Base-by-base conservation (phyloP, 441 rosid species). In the Populus hybrid region DNA sequence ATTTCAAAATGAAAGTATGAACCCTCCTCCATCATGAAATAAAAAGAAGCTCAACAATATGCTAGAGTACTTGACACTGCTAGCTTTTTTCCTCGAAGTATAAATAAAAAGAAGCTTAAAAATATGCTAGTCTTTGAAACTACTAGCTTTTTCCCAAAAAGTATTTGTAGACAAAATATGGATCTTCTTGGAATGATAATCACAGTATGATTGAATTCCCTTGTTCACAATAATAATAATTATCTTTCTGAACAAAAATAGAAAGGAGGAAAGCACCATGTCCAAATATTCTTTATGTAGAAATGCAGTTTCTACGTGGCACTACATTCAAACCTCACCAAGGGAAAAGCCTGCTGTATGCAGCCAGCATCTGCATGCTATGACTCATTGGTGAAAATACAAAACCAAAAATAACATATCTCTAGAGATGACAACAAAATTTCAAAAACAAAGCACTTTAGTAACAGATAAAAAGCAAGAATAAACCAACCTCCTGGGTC, bases 401-500 rank as follows among this genome's bases (percentile, higher is more conserved):
- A 46, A 46, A 32, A 73, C 35, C 36, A 76, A 61, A 57, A 9
- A 10, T 54, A 38, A 54, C 42, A 54, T 21, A 38, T 73, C 24
- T 26, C 6, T n/a, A 40, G 8, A 57, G 67, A 69, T 18, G 35
- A 38, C 46, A 77, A 34, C 61, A 73, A 77, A 46, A 35, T 72
- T 54, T 64, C 34, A 28, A 69, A 57, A 73, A 80, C 34, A 77
- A 26, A 78, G 57, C 14, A 36, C 36, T 67, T 54, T 23, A 70
- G 34, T 38, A 70, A 78, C 30, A 69, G 72, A 32, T 40, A 65
- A 73, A 34, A 70, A 28, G 78, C 70, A 36, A 81, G 32, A 54
- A 79, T 77, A 81, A 69, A 89, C 97, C 78, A 82, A 94, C 99
- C 98, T 94, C 98, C 78, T 85, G 94, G 68, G 98, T 97, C 83